phyloP scores from a whole-genome alignment of 1,284 basidiomycete genomes.

The Cutaneotrichosporon sp. region DNA sequence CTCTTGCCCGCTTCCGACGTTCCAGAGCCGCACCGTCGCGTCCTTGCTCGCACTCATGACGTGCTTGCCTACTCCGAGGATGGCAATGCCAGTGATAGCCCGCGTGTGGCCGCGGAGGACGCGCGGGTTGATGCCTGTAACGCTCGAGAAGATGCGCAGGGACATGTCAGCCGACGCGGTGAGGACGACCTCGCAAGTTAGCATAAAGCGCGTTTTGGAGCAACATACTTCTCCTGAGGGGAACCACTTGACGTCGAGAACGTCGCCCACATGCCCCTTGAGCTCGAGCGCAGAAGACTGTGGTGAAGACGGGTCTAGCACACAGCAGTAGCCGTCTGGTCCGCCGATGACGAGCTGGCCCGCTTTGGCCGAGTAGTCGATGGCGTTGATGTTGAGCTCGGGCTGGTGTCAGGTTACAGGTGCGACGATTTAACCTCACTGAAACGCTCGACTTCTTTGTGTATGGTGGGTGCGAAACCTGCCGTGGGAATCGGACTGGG shows the following conservation, averaged over 20 bases:
- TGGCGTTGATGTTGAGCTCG: slow-evolving; percentile 38
- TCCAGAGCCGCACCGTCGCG: slow-evolving; percentile 67
- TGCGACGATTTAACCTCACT: slow-evolving; percentile 16
- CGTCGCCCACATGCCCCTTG: slow-evolving; percentile 50
- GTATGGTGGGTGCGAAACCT: slow-evolving; percentile 36
- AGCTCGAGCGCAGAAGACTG: slow-evolving; percentile 16
- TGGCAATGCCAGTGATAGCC: slow-evolving; percentile 53
- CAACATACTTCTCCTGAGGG: slow-evolving; percentile 34
- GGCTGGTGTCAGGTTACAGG: slow-evolving; percentile 6
- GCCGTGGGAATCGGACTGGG: slow-evolving; percentile 39
- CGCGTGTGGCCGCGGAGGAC: slow-evolving; percentile 65
- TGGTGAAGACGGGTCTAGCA: slow-evolving; percentile 26
- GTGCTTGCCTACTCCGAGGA: slow-evolving; percentile 61
- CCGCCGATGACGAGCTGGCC: slow-evolving; percentile 43
- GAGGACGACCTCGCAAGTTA: slow-evolving; percentile 44
- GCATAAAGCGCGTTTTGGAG: neutral
- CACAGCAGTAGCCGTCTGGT: slow-evolving; percentile 44
- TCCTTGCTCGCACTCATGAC: slow-evolving; percentile 60
- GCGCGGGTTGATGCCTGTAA: slow-evolving; percentile 50
- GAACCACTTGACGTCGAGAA: slow-evolving; percentile 45
- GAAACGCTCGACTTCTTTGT: slow-evolving; percentile 25
- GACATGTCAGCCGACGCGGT: slow-evolving; percentile 48
- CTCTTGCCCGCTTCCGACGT: slow-evolving; percentile 57
- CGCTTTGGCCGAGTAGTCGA: slow-evolving; percentile 38
- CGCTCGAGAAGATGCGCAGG: slow-evolving; percentile 45